phyloP scores from a whole-genome alignment of 176 grass and related monocot genomes.

The Musa schizocarpa region DNA sequence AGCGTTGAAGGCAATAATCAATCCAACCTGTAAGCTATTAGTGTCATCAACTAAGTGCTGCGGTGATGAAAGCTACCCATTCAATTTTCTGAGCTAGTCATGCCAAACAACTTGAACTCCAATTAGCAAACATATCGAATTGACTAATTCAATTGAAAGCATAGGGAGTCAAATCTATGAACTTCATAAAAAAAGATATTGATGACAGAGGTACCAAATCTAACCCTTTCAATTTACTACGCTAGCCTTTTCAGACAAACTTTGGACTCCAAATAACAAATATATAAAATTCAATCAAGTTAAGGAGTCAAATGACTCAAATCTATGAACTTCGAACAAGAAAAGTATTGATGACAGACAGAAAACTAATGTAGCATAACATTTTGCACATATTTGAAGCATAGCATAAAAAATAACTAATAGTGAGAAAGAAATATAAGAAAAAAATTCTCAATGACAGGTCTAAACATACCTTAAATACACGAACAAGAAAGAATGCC shows the following conservation, averaged over 20 bases:
- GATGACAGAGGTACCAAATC: no score
- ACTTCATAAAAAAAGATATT: not conserved
- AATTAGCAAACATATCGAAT: not conserved
- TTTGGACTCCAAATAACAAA: no score
- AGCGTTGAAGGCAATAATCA: not conserved
- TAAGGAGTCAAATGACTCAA: no score
- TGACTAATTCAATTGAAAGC: not conserved
- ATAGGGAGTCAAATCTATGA: not conserved
- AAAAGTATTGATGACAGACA: not conserved
- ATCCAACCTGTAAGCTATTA: not conserved
- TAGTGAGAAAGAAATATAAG: not conserved
- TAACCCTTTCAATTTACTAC: no score
- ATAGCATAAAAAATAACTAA: not conserved
- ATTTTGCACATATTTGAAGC: no score
- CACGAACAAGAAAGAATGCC: constrained; percentile 83
- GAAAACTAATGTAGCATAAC: not conserved
- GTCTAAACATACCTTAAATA: constrained; percentile 74
- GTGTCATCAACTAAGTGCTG: not conserved
- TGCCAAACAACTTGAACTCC: not conserved
- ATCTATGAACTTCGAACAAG: not conserved
- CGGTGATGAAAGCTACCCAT: not conserved
- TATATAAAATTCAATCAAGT: no score
- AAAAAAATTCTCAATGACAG: not conserved
- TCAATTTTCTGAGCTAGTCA: not conserved
- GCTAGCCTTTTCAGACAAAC: no score